Evolutionary conservation across 768 basidiomycete genomes (phyloP).

Genomic region (Rhodotorula babjevae): DNA sequence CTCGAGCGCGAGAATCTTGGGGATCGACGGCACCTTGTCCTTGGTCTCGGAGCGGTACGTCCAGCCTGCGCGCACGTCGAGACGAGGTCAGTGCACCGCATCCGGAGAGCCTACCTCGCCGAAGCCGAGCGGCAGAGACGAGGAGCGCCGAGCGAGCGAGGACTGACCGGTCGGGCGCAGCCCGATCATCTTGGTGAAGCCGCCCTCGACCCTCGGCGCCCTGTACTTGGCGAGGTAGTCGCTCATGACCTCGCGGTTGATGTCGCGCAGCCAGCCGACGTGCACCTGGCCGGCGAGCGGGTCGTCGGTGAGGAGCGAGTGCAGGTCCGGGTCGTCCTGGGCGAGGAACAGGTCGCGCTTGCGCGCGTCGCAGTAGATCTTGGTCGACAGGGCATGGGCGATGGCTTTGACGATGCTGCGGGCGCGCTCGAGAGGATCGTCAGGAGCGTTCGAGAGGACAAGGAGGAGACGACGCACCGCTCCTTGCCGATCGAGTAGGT

Average conservation of each 20-base stretch:
- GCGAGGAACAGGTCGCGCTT: conserved; percentile 79
- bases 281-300: conserved; percentile 76
- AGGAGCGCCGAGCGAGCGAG: too few species aligned
- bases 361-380: conserved; percentile 80
- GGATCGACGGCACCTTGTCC: conserved; percentile 60
- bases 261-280: conserved; percentile 67
- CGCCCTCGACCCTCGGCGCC: conserved; percentile 13
- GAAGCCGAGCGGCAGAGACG: conserved; percentile 42
- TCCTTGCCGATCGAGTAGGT: conserved; percentile 99
- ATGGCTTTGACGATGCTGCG: conserved; percentile 57
- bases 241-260: conserved; percentile 71
- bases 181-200: conserved; percentile 55
- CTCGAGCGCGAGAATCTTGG: conserved; percentile 63
- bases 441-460: too few species aligned
- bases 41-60: conserved; percentile 35
- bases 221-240: conserved; percentile 61
- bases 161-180: conserved; percentile 76
- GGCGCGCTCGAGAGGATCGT: not conserved
- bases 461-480: conserved; percentile 49
- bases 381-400: conserved; percentile 70
- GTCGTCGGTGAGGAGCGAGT: conserved; percentile 68
- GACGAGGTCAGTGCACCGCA: too few species aligned
- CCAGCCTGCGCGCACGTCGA: conserved; percentile 45
- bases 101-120: too few species aligned
- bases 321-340: conserved; percentile 75